Conservation (phyloP, 345 rosid genomes). For the Zanthoxylum bungeanum region DNA sequence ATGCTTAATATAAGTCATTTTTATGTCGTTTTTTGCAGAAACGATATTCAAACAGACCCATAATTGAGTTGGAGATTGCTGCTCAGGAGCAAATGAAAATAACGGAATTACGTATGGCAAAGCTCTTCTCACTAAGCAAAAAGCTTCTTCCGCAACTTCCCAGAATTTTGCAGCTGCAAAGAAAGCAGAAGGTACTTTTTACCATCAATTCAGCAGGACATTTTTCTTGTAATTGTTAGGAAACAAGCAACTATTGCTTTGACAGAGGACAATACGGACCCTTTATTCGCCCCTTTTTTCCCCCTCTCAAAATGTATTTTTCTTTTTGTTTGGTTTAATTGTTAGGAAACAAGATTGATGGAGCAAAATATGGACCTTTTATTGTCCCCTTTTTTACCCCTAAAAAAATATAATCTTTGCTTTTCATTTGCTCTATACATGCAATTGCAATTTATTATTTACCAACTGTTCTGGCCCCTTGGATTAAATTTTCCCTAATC, state of each 20-base stretch:
- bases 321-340: too few species aligned
- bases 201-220: slow-evolving; percentile 2
- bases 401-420: background rate
- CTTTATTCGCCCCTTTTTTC: background rate
- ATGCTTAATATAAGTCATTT: background rate
- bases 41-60: slow-evolving; percentile 70
- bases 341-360: background rate
- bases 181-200: slow-evolving; percentile 54
- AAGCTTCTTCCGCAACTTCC: slow-evolving; percentile 25
- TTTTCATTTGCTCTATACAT: background rate
- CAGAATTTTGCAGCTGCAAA: slow-evolving; percentile 25
- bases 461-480: background rate
- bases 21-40: slow-evolving; percentile 36
- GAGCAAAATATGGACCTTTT: background rate
- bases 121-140: slow-evolving; percentile 52
- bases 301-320: background rate
- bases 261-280: background rate
- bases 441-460: background rate
- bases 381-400: background rate
- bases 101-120: slow-evolving; percentile 77
- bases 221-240: background rate
- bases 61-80: slow-evolving; percentile 78
- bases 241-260: background rate
- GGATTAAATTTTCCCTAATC: background rate
- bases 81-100: slow-evolving; percentile 91